Evolutionary conservation across 345 rosid species (phyloP).

Genomic region (Lepidium sativum): DNA sequence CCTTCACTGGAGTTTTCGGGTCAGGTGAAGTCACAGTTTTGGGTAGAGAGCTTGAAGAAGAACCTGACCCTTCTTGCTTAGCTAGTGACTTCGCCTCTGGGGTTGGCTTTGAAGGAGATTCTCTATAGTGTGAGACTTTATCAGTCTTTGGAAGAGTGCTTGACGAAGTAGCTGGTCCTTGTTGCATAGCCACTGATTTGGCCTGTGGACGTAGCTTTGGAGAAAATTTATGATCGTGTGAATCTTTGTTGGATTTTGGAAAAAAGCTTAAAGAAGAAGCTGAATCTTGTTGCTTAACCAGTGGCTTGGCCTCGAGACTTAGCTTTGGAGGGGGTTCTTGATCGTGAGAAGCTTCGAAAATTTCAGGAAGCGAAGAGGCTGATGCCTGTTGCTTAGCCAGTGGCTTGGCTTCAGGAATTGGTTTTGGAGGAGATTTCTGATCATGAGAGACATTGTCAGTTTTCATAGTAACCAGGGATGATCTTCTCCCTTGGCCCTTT

Average conservation of each 20-base stretch:
- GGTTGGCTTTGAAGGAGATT: constrained; percentile 10
- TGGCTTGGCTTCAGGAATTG: constrained; percentile 8
- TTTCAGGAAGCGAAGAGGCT: constrained; percentile 2
- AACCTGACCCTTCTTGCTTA: constrained; percentile 24
- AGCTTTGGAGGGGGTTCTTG: constrained; percentile 24
- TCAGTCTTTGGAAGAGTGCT: constrained; percentile 18
- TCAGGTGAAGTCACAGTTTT: constrained; percentile 27
- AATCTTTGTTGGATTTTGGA: constrained; percentile 12
- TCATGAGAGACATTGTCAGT: neutral
- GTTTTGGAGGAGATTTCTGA: neutral
- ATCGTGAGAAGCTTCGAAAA: constrained; percentile 6
- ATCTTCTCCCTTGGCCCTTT: constrained; percentile 27
- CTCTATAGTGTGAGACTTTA: constrained; percentile 14
- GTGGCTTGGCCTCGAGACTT: constrained; percentile 1
- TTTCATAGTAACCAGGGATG: constrained; percentile 13
- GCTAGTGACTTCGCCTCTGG: constrained; percentile 15
- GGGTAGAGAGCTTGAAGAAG: constrained; percentile 17
- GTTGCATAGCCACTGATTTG: constrained; percentile 23
- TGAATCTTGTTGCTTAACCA: constrained; percentile 25
- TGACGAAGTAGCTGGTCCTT: constrained; percentile 17
- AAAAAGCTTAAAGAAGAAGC: neutral
- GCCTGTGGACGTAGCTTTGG: neutral
- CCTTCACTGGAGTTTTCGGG: constrained; percentile 21
- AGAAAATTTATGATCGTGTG: constrained; percentile 12
- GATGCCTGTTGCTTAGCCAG: constrained; percentile 25